Conservation (phyloP, 345 rosid genomes). For the Lenwebbia sp. region DNA sequence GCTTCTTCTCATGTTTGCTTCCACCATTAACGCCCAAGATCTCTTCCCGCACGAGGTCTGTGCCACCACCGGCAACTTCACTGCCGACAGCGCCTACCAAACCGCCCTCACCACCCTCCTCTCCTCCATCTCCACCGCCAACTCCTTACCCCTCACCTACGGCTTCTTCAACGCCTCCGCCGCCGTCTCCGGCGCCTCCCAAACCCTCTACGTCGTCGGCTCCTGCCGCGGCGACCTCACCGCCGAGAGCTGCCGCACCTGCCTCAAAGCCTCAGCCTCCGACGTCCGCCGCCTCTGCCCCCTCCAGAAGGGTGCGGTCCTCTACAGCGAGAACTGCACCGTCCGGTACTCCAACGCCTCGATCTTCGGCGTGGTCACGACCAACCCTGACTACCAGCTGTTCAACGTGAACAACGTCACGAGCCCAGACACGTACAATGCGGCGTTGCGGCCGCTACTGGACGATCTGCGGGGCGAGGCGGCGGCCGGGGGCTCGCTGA, state of each 20-base stretch:
- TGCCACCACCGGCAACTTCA: background rate
- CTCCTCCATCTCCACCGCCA: background rate
- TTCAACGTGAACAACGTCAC: background rate
- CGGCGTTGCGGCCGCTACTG: background rate
- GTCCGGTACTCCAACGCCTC: background rate
- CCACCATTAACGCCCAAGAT: background rate
- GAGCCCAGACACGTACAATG: background rate
- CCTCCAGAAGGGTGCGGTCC: background rate
- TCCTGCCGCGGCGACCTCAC: background rate
- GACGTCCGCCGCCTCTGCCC: background rate
- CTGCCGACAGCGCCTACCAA: background rate
- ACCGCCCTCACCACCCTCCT: background rate
- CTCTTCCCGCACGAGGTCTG: background rate
- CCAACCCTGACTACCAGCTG: background rate
- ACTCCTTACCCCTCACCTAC: background rate
- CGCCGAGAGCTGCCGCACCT: background rate
- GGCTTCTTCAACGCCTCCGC: background rate
- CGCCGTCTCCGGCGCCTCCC: background rate
- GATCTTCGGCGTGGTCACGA: background rate
- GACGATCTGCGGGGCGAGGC: background rate
- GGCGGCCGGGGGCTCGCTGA: slow-evolving; percentile 2
- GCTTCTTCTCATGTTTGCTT: background rate
- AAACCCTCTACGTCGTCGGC: background rate
- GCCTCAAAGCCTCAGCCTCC: background rate
- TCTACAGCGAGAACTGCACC: background rate